Base-by-base conservation (phyloP, 2,329 filamentous ascomycete genomes). In the Bipolaris gigantea region DNA sequence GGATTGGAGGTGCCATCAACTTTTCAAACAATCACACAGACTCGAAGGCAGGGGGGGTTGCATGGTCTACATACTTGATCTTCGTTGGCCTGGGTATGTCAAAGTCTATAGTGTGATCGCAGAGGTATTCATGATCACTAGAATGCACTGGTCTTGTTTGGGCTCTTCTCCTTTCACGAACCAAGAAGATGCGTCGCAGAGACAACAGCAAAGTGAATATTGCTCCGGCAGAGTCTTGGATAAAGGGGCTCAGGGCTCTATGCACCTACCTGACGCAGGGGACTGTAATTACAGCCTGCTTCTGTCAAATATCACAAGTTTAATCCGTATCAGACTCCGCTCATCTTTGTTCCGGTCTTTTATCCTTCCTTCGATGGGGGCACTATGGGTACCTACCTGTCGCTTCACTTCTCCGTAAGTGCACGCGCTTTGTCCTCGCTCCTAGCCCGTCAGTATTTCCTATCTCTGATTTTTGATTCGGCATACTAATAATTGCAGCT, bases 281-380 rank as follows among this genome's bases (percentile, higher is more conserved):
- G 27, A 13, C 27, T 30, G 48, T 51, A 34, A 5, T 34, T 21
- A 11, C 18, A 8, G 10, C 7, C 11, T 5, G 13, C 23, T 35
- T 5, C 33, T 7, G 6, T 27, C 19, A 8, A 13, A 19, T 5
- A 13, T 3, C 16, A 6, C 19, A 34, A 30, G 38, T 44, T 56
- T 19, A 56, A 2, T 5, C 15, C 9, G 11, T 33, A 15, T n/a
- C 27, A 56, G 49, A 44, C 48, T 13, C 55, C 51, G 55, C 13
- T 57, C 9, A 41, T 55, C 3, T 55, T 57, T 11, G 10, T 55
- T 6, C 55, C 55, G 7, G 19, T 51, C 1, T 57, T 57, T 21
- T 57, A 57, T 16, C 55, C 55, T 7, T 57, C 55, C 39, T 57
- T 57, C n/a, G 55, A 55, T 21, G 55, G 55, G 30, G 55, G 55